Conservation (phyloP, 2,329 filamentous ascomycete species). For the Pestalotiopsis sp. region DNA sequence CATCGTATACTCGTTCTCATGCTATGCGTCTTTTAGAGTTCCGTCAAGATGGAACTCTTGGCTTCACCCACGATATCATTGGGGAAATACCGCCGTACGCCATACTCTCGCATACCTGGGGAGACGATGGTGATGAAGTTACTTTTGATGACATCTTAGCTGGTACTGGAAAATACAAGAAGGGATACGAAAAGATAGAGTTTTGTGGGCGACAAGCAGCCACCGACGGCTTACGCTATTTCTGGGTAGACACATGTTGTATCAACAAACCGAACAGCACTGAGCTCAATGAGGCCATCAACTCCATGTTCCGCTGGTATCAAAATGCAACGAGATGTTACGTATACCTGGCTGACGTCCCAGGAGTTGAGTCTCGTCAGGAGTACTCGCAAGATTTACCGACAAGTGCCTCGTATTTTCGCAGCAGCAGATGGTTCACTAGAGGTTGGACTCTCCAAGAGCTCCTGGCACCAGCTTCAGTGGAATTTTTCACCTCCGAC, state of each 20-base stretch:
- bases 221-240: conserved; percentile 4
- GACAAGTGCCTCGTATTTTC: neutral
- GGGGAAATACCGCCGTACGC: conserved; percentile 12
- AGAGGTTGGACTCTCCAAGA: conserved; percentile 11
- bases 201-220: conserved; percentile 16
- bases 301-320: conserved; percentile 13
- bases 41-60: neutral
- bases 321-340: conserved; percentile 15
- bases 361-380: neutral
- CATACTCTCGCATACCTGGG: conserved; percentile 21
- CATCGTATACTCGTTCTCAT: neutral
- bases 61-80: neutral
- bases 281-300: conserved; percentile 8
- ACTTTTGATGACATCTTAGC: conserved; percentile 15
- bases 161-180: conserved; percentile 9
- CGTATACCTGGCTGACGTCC: conserved; percentile 7
- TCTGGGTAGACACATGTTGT: conserved; percentile 11
- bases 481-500: conserved; percentile 29
- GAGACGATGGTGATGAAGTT: conserved; percentile 12
- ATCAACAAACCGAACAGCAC: conserved; percentile 9
- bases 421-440: conserved; percentile 9
- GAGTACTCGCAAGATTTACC: too few species aligned
- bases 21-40: neutral
- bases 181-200: conserved; percentile 13
- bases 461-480: conserved; percentile 22